Percentiles rank a stretch among this genome's conserved stretches.
Conservation (phyloP, 2,329 filamentous ascomycete species). For the Acarospora socialis region DNA sequence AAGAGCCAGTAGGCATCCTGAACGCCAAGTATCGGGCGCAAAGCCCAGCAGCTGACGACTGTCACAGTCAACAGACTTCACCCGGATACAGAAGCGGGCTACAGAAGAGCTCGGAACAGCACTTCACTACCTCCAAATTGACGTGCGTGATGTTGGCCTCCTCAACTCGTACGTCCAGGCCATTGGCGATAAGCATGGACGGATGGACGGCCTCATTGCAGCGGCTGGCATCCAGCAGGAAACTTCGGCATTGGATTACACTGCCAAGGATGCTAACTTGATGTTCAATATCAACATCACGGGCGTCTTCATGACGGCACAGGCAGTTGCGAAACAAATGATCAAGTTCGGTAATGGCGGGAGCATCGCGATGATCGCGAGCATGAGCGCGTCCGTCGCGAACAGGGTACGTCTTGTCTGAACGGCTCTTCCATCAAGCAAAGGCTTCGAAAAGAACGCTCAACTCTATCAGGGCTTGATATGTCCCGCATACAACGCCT, state of each 20-base stretch:
- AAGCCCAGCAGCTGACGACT: not conserved
- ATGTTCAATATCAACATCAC: conserved; percentile 51
- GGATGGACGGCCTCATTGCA: conserved; percentile 66
- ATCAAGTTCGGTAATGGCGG: conserved; percentile 45
- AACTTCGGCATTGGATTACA: conserved; percentile 67
- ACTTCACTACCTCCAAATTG: conserved; percentile 62
- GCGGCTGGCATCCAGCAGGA: conserved; percentile 66
- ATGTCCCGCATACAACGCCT: conserved; percentile 35
- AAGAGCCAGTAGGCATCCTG: conserved; percentile 22
- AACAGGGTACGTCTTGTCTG: conserved; percentile 30
- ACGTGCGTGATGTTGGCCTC: conserved; percentile 57
- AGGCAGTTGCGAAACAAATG: conserved; percentile 51
- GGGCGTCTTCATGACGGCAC: conserved; percentile 48
- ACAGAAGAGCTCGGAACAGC: conserved; percentile 49
- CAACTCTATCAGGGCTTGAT: conserved; percentile 27
- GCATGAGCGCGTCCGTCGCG: conserved; percentile 47
- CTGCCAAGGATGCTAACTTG: conserved; percentile 43
- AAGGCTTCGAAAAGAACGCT: not conserved
- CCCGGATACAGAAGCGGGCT: conserved; percentile 48
- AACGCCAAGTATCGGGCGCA: conserved; percentile 13
- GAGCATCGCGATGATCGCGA: conserved; percentile 48
- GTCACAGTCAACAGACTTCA: conserved; percentile 43
- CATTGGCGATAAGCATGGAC: conserved; percentile 56
- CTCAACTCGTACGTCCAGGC: conserved; percentile 53
- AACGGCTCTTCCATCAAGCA: conserved; percentile 1